Conservation (phyloP, 306 rosid species). For the Fragaria iinumae region DNA sequence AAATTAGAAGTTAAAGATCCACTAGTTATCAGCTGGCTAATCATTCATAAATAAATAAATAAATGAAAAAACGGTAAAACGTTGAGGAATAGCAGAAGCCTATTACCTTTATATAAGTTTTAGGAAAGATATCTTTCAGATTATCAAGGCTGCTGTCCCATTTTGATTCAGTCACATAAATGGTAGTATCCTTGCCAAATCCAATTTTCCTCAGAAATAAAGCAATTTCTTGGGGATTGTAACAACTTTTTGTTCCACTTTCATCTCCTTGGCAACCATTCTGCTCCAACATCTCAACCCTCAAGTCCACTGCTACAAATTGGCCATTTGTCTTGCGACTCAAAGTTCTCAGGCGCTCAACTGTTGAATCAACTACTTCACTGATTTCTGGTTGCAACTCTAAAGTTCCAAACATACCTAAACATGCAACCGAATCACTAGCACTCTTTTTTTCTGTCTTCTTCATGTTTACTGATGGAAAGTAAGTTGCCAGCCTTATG, state of each 20-base stretch:
- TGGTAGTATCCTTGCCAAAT: constrained; percentile 77
- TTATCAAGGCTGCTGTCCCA: constrained; percentile 85
- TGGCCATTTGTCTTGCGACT: constrained; percentile 87
- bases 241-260: constrained; percentile 70
- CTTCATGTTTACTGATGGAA: constrained; percentile 88
- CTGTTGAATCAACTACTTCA: constrained; percentile 79
- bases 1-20: background rate
- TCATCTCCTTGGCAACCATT: constrained; percentile 70
- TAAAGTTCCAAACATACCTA: constrained; percentile 94
- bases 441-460: constrained; percentile 52
- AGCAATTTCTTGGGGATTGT: constrained; percentile 74
- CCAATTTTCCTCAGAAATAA: constrained; percentile 77
- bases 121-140: constrained; percentile 87
- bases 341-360: constrained; percentile 74
- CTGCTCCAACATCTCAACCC: constrained; percentile 76
- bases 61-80: background rate
- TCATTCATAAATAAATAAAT: background rate
- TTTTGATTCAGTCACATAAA: constrained; percentile 87
- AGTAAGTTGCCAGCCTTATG: constrained; percentile 85
- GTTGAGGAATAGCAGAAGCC: constrained; percentile 7
- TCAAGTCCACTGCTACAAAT: constrained; percentile 82
- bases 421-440: constrained; percentile 69
- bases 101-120: constrained; percentile 85
- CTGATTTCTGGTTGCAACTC: constrained; percentile 71
- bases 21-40: background rate